Evolutionary conservation across 2,329 filamentous ascomycete species (phyloP).

Genomic region (Penicillium decumbens): DNA sequence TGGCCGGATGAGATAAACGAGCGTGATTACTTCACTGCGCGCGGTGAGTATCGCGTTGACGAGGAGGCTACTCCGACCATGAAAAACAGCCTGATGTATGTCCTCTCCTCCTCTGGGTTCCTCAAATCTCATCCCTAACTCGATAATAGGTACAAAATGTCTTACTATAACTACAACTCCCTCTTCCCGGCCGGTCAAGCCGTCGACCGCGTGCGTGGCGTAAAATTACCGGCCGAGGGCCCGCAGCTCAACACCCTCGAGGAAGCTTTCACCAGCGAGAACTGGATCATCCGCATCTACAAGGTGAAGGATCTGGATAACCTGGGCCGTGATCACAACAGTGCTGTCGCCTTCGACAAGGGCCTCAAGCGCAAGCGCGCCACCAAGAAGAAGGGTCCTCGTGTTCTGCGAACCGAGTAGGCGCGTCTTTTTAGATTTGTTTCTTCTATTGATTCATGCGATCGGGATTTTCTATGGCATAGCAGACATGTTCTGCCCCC

Average conservation of each 20-base stretch:
- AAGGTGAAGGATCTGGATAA: constrained; percentile 99
- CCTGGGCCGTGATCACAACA: constrained; percentile 79
- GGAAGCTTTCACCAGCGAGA: constrained; percentile 97
- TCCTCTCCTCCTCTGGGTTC: constrained; percentile 14
- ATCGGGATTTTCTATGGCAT: constrained; percentile 10
- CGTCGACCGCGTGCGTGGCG: constrained; percentile 79
- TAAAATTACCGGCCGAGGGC: constrained; percentile 73
- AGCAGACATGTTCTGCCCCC: constrained; percentile 7
- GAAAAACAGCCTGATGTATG: constrained; percentile 99
- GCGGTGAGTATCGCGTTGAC: constrained; percentile 93
- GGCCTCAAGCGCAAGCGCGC: constrained; percentile 52
- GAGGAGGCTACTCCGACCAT: constrained; percentile 91
- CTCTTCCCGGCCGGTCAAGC: constrained; percentile 92
- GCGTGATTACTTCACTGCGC: constrained; percentile 86
- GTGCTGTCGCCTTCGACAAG: constrained; percentile 51
- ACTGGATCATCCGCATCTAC: constrained; percentile 99
- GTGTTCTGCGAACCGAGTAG: constrained; percentile 44
- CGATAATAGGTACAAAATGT: constrained; percentile 92
- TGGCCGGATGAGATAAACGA: constrained; percentile 99
- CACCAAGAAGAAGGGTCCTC: constrained; percentile 42
- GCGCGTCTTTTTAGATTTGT: constrained; percentile 10
- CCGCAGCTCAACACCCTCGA: constrained; percentile 85
- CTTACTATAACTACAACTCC: constrained; percentile 93
- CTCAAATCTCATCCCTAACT: constrained; percentile 17
- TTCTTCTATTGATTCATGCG: constrained; percentile 11